Conservation (phyloP, 345 rosid species). For the Lenwebbia sp. region DNA sequence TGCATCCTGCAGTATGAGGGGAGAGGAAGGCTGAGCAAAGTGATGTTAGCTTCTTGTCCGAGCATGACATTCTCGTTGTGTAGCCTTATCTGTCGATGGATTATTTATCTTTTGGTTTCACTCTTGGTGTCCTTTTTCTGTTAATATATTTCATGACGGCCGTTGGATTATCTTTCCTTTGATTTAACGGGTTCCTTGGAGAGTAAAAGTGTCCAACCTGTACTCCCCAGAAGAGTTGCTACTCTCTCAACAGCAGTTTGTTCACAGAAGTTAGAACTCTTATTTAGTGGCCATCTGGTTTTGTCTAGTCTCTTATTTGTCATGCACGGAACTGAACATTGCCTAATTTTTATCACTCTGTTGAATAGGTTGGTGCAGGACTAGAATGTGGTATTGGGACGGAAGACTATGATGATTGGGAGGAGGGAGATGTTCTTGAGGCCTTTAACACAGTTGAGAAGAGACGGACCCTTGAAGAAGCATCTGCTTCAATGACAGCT, state of each 20-base stretch:
- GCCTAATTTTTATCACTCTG: background rate
- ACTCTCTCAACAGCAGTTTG: background rate
- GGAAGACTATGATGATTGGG: constrained; percentile 66
- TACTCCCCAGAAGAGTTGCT: background rate
- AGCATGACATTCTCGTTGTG: background rate
- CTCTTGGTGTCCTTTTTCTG: background rate
- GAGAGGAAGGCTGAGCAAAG: background rate
- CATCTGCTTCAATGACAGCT: constrained; percentile 91
- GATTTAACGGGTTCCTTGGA: background rate
- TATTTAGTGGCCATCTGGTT: background rate
- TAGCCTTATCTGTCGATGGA: background rate
- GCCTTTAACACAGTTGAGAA: constrained; percentile 65
- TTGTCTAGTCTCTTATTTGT: background rate
- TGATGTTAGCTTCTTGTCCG: background rate
- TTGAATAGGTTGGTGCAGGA: constrained; percentile 61
- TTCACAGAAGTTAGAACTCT: background rate
- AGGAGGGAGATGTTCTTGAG: constrained; percentile 67
- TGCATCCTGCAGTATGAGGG: background rate
- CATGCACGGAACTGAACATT: background rate
- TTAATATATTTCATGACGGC: background rate
- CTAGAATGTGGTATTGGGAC: constrained; percentile 79
- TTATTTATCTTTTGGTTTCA: background rate
- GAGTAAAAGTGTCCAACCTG: background rate
- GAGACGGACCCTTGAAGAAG: constrained; percentile 91
- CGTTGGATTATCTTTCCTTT: background rate